Evolutionary conservation across 805 yeast genomes (phyloP), one percentile per base, ranked within the genome.

Genomic region (Kodamaea laetipori): DNA sequence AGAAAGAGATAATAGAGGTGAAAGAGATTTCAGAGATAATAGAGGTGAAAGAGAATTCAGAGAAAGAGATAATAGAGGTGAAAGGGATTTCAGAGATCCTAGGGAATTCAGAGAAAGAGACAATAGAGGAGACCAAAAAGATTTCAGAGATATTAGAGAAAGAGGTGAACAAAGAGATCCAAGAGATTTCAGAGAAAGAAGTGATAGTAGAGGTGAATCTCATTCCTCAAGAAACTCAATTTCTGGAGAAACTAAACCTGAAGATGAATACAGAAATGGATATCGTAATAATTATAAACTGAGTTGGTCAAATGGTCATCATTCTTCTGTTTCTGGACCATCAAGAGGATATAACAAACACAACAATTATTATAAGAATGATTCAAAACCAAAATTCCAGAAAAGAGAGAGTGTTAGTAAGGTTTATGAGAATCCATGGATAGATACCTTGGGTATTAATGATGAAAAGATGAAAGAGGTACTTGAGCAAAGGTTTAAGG

Each of bases 341-440:
- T 13, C 34, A 12, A 30, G 11, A 8, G 17, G 34, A 13, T 30
- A 30, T 28, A 35, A 37, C 33, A 37, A 37, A 15, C 13, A 26
- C 24, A 23, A 12, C 40, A n/a, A n/a, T n/a, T 12, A 37, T n/a
- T 24, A 24, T 6, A 37, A 26, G 17, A 23, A 16, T 21, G 28
- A 24, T 9, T 7, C 36, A 21, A 23, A 30, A 39, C 37, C 43
- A n/a, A 23, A 23, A 10, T 24, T 16, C 17, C 24, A 21, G 24
- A 25, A 7, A 30, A 21, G 26, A 32, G 18, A 15, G 2, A 15
- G 24, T 21, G 24, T 21, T 8, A 21, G 35, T 21, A 44, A 44
- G 30, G 11, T 42, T n/a, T 42, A 39, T 30, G 37, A 51, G 9
- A 58, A 60, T 35, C 71, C 71, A 1, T 68, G 73, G 73, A 58